Evolutionary conservation across 768 basidiomycete genomes (phyloP), one percentile per base, ranked within the genome.

Genomic region (Mycena vulgaris): DNA sequence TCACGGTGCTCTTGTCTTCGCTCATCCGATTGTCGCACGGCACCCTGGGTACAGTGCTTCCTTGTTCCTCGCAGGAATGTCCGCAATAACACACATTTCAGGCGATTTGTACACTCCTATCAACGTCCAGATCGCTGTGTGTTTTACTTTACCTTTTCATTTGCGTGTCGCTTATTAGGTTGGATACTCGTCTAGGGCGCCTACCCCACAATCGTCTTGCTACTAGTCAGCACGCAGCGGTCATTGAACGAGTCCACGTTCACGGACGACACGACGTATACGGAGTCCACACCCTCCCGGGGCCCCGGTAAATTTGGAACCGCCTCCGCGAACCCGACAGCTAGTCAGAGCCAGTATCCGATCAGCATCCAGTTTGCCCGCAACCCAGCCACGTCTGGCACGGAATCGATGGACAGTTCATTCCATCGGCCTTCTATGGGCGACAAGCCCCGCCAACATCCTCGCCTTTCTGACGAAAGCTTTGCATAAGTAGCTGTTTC

Each of bases 121-220:
- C 0, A 49, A 63, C 31, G 49, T 63, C 19, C 70, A 71, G 40
- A 58, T 71, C 25, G 70, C 70, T 70, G 13, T 14, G 56, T 61
- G 21, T 51, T 35, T 10, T 48, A 27, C 23, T 23, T 14, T 5
- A 6, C 25, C 25, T 48, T 19, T 48, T 9, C 25, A n/a, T 23
- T 45, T 1, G 25, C 47, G 5, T 19, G 11, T 48, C 47, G 13
- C 47, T 25, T 11, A 31, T 23, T 42, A 13, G 7, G 31, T 57
- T 51, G 30, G 2, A 1, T 21, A 10, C n/a, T 21, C 47, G 10
- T 42, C 21, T 27, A 71, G 66, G 70, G 70, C 7, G 68, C 68
- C 14, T 73, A 73, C 39, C 71, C 71, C 5, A 13, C 52, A 5
- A 53, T 69, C 21, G 71, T 73, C 14, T n/a, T 69, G n/a, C 64